Base-by-base conservation (phyloP, 2,329 filamentous ascomycete species). In the Thelonectria rubi region DNA sequence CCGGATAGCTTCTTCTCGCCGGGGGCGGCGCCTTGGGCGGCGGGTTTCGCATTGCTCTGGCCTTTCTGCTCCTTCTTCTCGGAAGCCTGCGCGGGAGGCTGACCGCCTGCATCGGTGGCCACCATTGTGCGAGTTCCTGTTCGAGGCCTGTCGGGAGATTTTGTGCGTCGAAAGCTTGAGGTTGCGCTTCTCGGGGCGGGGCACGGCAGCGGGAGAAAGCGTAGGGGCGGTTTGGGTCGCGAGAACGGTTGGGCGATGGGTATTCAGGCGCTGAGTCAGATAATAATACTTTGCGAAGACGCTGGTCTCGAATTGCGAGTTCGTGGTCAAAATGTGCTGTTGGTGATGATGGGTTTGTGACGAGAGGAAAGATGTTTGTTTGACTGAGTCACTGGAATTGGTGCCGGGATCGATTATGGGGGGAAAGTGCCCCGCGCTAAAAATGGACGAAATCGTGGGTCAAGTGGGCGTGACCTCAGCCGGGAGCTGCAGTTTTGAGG, bases 1-100 rank as follows among this genome's bases (percentile, higher is more conserved):
- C 85, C 85, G 2, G 91, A 88, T 32, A 91, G 80, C 75, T 92
- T 91, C 70, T 81, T 81, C 59, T 80, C 79, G 57, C 72, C 75
- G n/a, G 62, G 49, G 42, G 64, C 66, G 11, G 70, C 55, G 32
- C 62, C 49, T 17, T 63, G 60, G 21, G 50, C 60, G 56, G 69
- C 60, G 51, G 62, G 69, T 58, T 55, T 47, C 57, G 68, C 65
- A 30, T 58, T 43, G 21, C 51, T 53, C 34, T 37, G 34, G 2
- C 15, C 34, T 10, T 14, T 26, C 47, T 60, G 55, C 21, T 70
- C 58, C 34, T 71, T 73, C 55, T 70, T 69, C 32, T 66, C 69
- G 14, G 69, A 54, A 39, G 53, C 60, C 53, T 68, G 66, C 58
- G 66, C 66, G 42, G 72, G 68, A 62, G 69, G 72, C 60, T 71